Evolutionary conservation across 352 stramenopile genomes (phyloP).

Genomic region (Globisporangium nodosum): DNA sequence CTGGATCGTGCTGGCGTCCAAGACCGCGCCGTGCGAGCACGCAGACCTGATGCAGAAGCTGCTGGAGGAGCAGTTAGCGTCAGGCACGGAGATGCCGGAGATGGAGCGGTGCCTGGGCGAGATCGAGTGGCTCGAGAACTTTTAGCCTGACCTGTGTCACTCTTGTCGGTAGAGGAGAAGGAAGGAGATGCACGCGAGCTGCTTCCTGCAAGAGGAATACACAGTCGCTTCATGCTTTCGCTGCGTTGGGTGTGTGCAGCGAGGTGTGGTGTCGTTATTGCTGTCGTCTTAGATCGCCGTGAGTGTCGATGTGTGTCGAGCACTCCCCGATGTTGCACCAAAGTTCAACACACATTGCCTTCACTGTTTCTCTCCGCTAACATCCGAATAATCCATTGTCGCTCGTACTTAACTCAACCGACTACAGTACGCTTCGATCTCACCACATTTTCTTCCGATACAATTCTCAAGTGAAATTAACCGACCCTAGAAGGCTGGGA

Average conservation of each 20-base stretch:
- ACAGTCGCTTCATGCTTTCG: neutral
- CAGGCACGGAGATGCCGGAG: constrained; percentile 40
- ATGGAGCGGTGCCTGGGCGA: constrained; percentile 58
- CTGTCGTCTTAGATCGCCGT: no score
- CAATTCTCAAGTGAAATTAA: neutral
- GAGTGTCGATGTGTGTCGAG: no score
- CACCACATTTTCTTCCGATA: neutral
- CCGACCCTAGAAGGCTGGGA: neutral
- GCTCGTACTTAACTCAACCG: neutral
- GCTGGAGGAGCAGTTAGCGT: constrained; percentile 49
- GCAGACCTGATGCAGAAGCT: constrained; percentile 43
- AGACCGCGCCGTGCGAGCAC: constrained; percentile 46
- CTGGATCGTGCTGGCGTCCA: constrained; percentile 73
- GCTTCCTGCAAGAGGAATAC: no score
- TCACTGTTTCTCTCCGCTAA: neutral
- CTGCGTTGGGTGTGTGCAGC: no score
- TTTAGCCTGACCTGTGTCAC: constrained; percentile 23
- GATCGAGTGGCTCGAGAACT: constrained; percentile 77
- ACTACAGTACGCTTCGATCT: no score
- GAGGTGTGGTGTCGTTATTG: no score
- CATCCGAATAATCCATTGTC: neutral
- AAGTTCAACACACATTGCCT: neutral
- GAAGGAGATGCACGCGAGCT: neutral
- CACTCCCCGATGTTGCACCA: no score
- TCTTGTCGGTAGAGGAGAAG: neutral